A percentile compares a stretch with the other conserved stretches of the same genome.
Conservation (phyloP, 2,329 filamentous ascomycete genomes). For the Arthrobotrys entomopaga region DNA sequence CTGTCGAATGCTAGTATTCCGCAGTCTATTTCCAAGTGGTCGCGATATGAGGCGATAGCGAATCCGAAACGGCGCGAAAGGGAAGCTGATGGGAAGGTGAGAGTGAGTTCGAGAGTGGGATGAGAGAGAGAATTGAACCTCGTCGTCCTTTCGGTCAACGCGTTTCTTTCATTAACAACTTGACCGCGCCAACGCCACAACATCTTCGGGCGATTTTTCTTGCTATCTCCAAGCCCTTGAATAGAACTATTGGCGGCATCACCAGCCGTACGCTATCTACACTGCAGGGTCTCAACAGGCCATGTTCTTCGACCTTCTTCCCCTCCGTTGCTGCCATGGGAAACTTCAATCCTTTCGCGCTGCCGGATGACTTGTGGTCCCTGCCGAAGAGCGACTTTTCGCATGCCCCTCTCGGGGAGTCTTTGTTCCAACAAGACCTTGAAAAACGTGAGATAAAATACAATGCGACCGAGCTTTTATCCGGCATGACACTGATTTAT, state of each 20-base stretch:
- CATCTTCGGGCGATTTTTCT: background rate
- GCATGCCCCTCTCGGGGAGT: constrained; percentile 31
- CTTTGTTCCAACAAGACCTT: constrained; percentile 43
- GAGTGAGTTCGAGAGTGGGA: background rate
- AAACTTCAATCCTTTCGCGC: constrained; percentile 54
- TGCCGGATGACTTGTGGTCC: constrained; percentile 54
- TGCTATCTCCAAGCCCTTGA: background rate
- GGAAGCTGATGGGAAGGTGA: background rate
- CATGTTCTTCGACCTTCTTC: constrained; percentile 30
- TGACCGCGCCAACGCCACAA: constrained; percentile 21
- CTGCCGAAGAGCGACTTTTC: constrained; percentile 40
- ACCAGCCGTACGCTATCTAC: background rate
- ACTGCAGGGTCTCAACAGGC: constrained; percentile 13
- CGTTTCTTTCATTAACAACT: constrained; percentile 17
- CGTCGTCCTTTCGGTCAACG: constrained; percentile 27
- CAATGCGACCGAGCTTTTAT: no score
- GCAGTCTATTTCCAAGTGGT: constrained; percentile 55
- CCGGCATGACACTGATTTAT: constrained; percentile 8
- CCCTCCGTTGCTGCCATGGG: constrained; percentile 44
- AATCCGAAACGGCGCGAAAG: background rate
- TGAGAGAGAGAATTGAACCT: constrained; percentile 1
- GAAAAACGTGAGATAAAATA: constrained; percentile 31
- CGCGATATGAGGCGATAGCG: constrained; percentile 6
- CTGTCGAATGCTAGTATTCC: constrained; percentile 68
- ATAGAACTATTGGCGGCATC: constrained; percentile 1